Percentiles rank a stretch among this genome's conserved stretches.
Evolutionary conservation across 2,329 filamentous ascomycete species (phyloP).

Genomic region (Claviceps fusiformis): DNA sequence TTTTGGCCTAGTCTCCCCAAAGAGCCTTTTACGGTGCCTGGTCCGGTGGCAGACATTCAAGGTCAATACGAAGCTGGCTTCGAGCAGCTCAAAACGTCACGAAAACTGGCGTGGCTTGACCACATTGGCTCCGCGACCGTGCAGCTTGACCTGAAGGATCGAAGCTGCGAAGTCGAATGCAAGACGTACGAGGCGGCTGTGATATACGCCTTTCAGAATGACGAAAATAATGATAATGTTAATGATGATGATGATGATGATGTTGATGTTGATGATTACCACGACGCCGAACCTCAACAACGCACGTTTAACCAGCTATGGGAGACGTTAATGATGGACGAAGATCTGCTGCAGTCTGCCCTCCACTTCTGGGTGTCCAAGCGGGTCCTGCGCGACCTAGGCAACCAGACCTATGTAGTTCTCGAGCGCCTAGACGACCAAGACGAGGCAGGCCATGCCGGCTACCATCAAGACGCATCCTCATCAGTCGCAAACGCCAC

Average conservation of each 20-base stretch:
- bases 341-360: slow-evolving; percentile 53
- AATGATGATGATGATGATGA: slow-evolving; percentile 14
- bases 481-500: slow-evolving; percentile 4
- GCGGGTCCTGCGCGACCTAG: slow-evolving; percentile 46
- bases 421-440: slow-evolving; percentile 45
- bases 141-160: slow-evolving; percentile 71
- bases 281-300: slow-evolving; percentile 7
- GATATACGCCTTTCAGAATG: slow-evolving; percentile 64
- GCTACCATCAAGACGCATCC: slow-evolving; percentile 16
- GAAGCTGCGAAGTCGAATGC: slow-evolving; percentile 57
- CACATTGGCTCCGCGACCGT: slow-evolving; percentile 69
- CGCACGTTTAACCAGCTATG: slow-evolving; percentile 41
- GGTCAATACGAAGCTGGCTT: slow-evolving; percentile 62
- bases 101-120: slow-evolving; percentile 81
- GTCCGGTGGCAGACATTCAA: slow-evolving; percentile 46
- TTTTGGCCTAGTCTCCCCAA: slow-evolving; percentile 81
- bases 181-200: slow-evolving; percentile 79
- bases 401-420: slow-evolving; percentile 47
- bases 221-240: slow-evolving; percentile 16
- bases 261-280: not conserved
- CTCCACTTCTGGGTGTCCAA: slow-evolving; percentile 60
- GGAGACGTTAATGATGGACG: slow-evolving; percentile 54
- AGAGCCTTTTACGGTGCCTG: slow-evolving; percentile 53
- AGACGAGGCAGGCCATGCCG: slow-evolving; percentile 13
- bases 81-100: slow-evolving; percentile 63